Base-by-base conservation (phyloP, 371 early-diverging fungal species). In the Chytridiales sp. region DNA sequence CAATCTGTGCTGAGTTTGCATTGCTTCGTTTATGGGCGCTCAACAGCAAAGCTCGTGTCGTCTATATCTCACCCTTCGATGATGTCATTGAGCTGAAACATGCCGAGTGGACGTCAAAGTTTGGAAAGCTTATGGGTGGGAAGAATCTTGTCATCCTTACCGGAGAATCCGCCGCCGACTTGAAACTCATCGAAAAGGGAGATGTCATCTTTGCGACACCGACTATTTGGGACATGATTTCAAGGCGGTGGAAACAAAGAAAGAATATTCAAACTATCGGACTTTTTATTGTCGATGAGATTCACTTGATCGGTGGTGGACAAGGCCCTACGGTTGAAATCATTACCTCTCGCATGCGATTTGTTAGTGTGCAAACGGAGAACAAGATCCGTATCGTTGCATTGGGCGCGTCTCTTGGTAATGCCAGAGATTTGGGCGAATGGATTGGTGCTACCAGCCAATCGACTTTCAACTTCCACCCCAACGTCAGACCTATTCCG, bases 171-270 rank as follows among this genome's bases (percentile, higher is more conserved):
- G 90, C 93, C 54, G 87, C 93, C 0, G 95, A 96, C 63, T 69
- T 92, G 62, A 89, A 91, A 67, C 77, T 92, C 6, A 53, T 98
- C 31, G 91, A 91, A 63, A 83, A 84, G 32, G 91, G 91, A 31
- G 89, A 96, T 75, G 76, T 99, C 9, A 86, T 99, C 27, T 77
- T 97, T 39, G 81, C 91, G 38, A 99, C 99, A 3, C 99, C 99
- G 29, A 82, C 85, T n/a, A 90, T 97, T 67, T 99, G 99, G 96
- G 99, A 99, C 78, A 87, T 90, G 55, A 73, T 97, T 22, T 96
- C 98, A 15, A 82, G 99, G 29, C 85, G 94, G 59, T 94, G 98
- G 92, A 89, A 90, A 65, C 91, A 90, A 78, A 83, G 97, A 47
- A 87, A 89, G 77, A 87, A 87, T 43, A 92, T 98, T 17, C 93